Percentiles rank a stretch among this genome's conserved stretches.
These are phyloP conservation scores for Pichia sporocuriosa DNA, from an alignment of 805 yeast genomes.

Conservation along the genomic window DNA sequence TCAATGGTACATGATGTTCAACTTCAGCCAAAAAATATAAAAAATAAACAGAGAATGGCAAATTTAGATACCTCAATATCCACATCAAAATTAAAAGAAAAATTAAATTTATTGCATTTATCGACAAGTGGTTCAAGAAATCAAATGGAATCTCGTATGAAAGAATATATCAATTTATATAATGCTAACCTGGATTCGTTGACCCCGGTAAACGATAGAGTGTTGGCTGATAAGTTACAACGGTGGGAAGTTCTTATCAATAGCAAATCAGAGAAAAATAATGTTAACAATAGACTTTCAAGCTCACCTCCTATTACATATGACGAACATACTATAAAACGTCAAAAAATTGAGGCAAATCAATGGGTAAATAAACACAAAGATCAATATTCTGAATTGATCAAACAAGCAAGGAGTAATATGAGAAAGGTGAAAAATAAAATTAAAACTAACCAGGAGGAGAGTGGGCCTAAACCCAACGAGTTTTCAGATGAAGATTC, in stretches of 20 bases:
- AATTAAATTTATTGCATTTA: slow-evolving; percentile 46
- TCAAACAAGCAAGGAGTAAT: slow-evolving; percentile 19
- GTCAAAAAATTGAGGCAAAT: slow-evolving; percentile 20
- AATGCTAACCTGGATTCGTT: slow-evolving; percentile 76
- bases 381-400: slow-evolving; percentile 20
- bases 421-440: slow-evolving; percentile 2
- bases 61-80: slow-evolving; percentile 58
- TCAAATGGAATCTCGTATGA: slow-evolving; percentile 63
- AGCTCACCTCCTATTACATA: slow-evolving; percentile 6
- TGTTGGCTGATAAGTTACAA: slow-evolving; percentile 47
- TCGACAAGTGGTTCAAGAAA: slow-evolving; percentile 57
- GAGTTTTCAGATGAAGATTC: slow-evolving; percentile 1
- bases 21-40: slow-evolving; percentile 19
- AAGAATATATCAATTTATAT: slow-evolving; percentile 69
- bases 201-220: slow-evolving; percentile 51
- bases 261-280: slow-evolving; percentile 13
- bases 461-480: not conserved
- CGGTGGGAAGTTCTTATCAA: slow-evolving; percentile 55
- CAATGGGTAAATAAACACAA: slow-evolving; percentile 23
- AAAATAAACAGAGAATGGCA: slow-evolving; percentile 37
- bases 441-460: not conserved
- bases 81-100: slow-evolving; percentile 53
- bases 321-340: slow-evolving; percentile 30
- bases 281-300: not conserved
- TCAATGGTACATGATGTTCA: too few relatives aligned